phyloP scores from a whole-genome alignment of 208 protist genomes.

The Acanthamoeba castellanii region DNA sequence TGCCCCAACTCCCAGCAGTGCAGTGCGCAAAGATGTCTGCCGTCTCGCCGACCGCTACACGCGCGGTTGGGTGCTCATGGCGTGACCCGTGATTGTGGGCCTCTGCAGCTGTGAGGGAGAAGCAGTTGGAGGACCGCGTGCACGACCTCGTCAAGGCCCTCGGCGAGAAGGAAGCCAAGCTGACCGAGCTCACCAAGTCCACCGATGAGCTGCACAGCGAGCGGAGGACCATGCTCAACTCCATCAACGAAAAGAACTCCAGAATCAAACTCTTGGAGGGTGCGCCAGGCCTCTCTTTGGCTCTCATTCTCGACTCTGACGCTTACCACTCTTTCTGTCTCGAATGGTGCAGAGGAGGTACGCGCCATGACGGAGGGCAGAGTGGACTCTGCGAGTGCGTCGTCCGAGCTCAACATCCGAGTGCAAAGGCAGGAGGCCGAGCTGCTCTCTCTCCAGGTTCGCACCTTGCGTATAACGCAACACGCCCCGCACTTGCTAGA shows the following conservation, averaged over 20 bases:
- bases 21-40: background rate
- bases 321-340: background rate
- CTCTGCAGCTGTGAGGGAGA: background rate
- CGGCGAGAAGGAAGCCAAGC: background rate
- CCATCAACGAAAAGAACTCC: constrained; percentile 44
- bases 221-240: background rate
- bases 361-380: background rate
- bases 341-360: background rate
- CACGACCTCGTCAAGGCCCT: background rate
- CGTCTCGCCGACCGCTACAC: background rate
- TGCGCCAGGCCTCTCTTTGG: background rate
- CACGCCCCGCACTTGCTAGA: background rate
- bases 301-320: background rate
- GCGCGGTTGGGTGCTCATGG: background rate
- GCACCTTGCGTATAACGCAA: background rate
- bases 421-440: constrained; percentile 15
- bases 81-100: background rate
- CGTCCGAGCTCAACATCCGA: constrained; percentile 17
- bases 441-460: background rate
- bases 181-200: constrained; percentile 28
- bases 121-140: constrained; percentile 13
- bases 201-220: constrained; percentile 16
- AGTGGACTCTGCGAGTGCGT: background rate
- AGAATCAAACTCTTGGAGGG: background rate
- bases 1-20: background rate